These are phyloP conservation scores for Salix udensis DNA, from an alignment of 345 rosid genomes.

Conservation along the genomic window DNA sequence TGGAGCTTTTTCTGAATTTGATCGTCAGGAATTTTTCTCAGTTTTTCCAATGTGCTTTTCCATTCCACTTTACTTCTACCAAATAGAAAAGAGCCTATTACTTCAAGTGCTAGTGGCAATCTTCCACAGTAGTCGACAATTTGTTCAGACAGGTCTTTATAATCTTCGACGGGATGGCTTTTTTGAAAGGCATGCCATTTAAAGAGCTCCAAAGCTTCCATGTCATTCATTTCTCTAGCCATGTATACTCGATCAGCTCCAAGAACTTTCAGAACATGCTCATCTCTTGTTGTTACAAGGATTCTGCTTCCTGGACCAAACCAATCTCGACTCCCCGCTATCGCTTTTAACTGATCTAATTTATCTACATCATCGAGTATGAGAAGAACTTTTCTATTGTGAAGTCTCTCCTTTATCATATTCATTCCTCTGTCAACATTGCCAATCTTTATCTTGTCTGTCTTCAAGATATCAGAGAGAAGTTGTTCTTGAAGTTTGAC, in stretches of 20 bases:
- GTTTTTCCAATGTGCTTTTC: background rate
- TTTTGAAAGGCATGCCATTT: slow-evolving; percentile 10
- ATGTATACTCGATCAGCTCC: background rate
- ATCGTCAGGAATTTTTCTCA: no score
- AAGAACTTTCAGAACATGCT: background rate
- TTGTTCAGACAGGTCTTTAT: background rate
- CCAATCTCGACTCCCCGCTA: slow-evolving; percentile 8
- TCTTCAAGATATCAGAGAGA: background rate
- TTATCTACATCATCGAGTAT: slow-evolving; percentile 17
- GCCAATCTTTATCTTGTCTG: background rate
- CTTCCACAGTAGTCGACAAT: background rate
- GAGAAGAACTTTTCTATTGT: slow-evolving; percentile 2
- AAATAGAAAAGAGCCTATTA: slow-evolving; percentile 10
- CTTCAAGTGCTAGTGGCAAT: slow-evolving; percentile 11
- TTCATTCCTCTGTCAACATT: slow-evolving; percentile 6
- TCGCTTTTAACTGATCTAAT: background rate
- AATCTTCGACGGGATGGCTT: background rate
- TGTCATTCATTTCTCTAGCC: background rate
- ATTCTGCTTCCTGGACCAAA: slow-evolving; percentile 7
- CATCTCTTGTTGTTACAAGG: slow-evolving; percentile 9
- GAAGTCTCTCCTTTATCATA: background rate
- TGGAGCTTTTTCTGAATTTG: no score
- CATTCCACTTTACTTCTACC: background rate
- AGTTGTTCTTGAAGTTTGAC: background rate
- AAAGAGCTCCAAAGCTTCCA: slow-evolving; percentile 8